These are phyloP conservation scores for Breviolum minutum DNA, from an alignment of 73 alveolate genomes.

Conservation along the genomic window DNA sequence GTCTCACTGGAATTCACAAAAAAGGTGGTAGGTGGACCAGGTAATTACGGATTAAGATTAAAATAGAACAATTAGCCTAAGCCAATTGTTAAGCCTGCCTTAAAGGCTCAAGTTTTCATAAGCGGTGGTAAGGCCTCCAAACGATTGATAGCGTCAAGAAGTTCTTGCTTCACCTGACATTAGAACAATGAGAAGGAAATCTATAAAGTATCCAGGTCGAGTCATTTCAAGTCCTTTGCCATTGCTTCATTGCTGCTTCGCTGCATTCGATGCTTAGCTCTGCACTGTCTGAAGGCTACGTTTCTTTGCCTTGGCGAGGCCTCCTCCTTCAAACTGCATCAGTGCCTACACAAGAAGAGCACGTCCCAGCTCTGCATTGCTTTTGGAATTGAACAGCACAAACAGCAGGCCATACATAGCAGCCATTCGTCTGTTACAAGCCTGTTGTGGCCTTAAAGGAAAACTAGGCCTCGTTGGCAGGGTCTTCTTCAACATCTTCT, in stretches of 20 bases:
- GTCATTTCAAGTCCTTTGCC: not conserved
- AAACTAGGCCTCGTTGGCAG: slow-evolving; percentile 29
- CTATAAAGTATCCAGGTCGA: not conserved
- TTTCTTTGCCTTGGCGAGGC: slow-evolving; percentile 63
- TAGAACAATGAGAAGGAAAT: not conserved
- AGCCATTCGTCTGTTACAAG: not conserved
- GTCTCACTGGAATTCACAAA: too few species aligned
- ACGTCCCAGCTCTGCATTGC: not conserved
- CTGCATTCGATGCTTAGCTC: not conserved
- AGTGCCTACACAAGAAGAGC: slow-evolving; percentile 5
- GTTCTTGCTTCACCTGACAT: slow-evolving; percentile 64
- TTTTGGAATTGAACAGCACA: not conserved
- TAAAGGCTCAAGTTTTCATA: not conserved
- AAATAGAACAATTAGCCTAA: not conserved
- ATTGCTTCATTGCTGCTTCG: not conserved
- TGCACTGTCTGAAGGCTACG: slow-evolving; percentile 56
- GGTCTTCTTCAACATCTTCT: slow-evolving; percentile 82
- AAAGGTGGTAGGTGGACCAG: too few species aligned
- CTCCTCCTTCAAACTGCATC: slow-evolving; percentile 84
- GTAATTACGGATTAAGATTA: too few species aligned
- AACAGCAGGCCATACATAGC: not conserved
- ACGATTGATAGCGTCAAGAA: slow-evolving; percentile 69
- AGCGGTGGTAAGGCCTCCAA: slow-evolving; percentile 47
- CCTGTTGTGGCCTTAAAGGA: not conserved
- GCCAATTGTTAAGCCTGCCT: not conserved